These are phyloP conservation scores for Chionographis japonica DNA, from an alignment of 106 monocot species.

Conservation along the genomic window DNA sequence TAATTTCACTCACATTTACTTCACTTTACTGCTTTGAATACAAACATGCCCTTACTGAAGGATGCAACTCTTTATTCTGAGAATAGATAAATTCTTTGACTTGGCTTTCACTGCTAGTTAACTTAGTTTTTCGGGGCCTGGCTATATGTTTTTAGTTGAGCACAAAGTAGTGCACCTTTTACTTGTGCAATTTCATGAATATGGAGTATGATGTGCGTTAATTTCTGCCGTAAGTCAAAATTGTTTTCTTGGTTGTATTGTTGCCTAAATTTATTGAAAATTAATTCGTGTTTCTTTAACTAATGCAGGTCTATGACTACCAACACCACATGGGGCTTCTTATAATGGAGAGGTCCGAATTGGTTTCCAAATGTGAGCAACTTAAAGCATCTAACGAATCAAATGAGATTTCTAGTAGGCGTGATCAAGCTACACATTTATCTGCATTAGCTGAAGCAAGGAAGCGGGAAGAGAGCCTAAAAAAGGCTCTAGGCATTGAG, in stretches of 20 bases:
- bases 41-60: too few species aligned
- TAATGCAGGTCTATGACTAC: conserved; percentile 77
- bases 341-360: conserved; percentile 72
- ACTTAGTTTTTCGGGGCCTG: too few species aligned
- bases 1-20: too few species aligned
- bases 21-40: too few species aligned
- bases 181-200: too few species aligned
- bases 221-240: too few species aligned
- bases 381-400: conserved; percentile 53
- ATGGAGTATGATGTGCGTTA: too few species aligned
- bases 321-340: conserved; percentile 89
- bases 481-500: conserved; percentile 64
- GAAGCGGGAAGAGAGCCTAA: conserved; percentile 64
- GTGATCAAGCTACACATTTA: conserved; percentile 43
- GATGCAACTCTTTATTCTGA: too few species aligned
- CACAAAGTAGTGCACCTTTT: too few species aligned
- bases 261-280: background rate
- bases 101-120: too few species aligned
- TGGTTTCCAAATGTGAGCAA: conserved; percentile 63
- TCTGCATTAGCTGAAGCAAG: conserved; percentile 65
- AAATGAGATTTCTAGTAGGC: conserved; percentile 42
- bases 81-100: too few species aligned
- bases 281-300: background rate
- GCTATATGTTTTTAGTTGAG: too few species aligned
- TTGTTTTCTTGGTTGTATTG: background rate